These are phyloP conservation scores for Lepiota venenata DNA, from an alignment of 768 basidiomycete species.

Conservation along the genomic window DNA sequence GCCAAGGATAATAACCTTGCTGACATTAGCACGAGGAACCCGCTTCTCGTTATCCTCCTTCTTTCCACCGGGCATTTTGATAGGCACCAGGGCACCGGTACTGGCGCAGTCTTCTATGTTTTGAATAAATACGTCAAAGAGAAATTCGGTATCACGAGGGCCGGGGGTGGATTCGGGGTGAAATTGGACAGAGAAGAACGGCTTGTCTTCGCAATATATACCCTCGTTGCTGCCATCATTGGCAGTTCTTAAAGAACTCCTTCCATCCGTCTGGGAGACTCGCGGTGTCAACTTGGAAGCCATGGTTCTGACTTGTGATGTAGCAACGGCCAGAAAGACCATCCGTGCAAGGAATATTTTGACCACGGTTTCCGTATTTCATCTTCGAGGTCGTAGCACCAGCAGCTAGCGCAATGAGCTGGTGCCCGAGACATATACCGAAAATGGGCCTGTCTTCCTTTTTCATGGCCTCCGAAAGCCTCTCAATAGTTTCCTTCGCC, in stretches of 20 bases:
- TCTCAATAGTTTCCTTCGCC: slow-evolving; percentile 66
- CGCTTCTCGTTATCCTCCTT: slow-evolving; percentile 80
- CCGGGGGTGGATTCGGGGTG: slow-evolving; percentile 98
- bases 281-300: slow-evolving; percentile 85
- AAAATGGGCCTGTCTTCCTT: slow-evolving; percentile 86
- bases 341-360: slow-evolving; percentile 98
- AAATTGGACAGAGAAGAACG: slow-evolving; percentile 99
- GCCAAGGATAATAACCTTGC: slow-evolving; percentile 94
- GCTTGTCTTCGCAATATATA: slow-evolving; percentile 88
- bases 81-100: slow-evolving; percentile 51
- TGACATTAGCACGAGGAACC: slow-evolving; percentile 70
- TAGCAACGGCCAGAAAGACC: slow-evolving; percentile 93
- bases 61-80: slow-evolving; percentile 74
- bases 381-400: slow-evolving; percentile 96
- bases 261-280: slow-evolving; percentile 86
- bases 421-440: slow-evolving; percentile 98
- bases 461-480: slow-evolving; percentile 64
- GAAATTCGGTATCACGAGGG: slow-evolving; percentile 96
- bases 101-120: slow-evolving; percentile 73
- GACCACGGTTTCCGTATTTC: slow-evolving; percentile 99
- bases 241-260: slow-evolving; percentile 92
- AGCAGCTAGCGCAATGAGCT: slow-evolving; percentile 91
- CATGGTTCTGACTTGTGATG: slow-evolving; percentile 99
- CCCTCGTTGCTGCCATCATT: slow-evolving; percentile 98
- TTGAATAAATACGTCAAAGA: slow-evolving; percentile 96